Percentiles rank a stretch among this genome's conserved stretches.
Evolutionary conservation across 2,329 filamentous ascomycete genomes (phyloP).

Genomic region (Torrubiella hemipterigena): DNA sequence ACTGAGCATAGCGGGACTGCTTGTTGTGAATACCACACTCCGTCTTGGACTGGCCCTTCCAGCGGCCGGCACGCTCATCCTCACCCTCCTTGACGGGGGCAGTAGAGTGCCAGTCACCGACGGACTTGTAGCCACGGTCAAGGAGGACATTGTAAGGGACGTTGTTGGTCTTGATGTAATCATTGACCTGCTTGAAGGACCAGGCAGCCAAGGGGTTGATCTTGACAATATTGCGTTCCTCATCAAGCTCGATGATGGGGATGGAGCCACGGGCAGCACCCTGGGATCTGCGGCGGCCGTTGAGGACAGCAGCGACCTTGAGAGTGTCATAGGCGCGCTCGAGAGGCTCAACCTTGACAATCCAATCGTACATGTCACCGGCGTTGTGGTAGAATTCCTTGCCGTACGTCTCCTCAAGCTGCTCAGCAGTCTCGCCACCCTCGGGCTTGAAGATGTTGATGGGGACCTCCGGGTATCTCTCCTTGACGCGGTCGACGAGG

Average conservation of each 20-base stretch:
- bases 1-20: conserved; percentile 83
- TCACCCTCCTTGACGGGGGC: conserved; percentile 80
- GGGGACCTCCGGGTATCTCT: conserved; percentile 64
- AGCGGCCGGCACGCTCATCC: conserved; percentile 90
- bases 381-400: conserved; percentile 73
- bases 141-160: conserved; percentile 92
- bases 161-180: conserved; percentile 73
- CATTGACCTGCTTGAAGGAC: conserved; percentile 80
- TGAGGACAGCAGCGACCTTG: conserved; percentile 80
- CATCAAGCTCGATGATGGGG: conserved; percentile 82
- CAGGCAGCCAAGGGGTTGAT: conserved; percentile 95
- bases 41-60: conserved; percentile 93
- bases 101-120: conserved; percentile 98
- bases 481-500: conserved; percentile 61
- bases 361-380: conserved; percentile 87
- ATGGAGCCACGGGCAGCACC: conserved; percentile 85
- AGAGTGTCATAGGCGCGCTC: conserved; percentile 83
- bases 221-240: conserved; percentile 83
- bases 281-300: conserved; percentile 82
- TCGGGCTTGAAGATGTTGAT: conserved; percentile 86
- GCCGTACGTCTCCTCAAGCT: conserved; percentile 78
- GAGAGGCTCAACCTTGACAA: conserved; percentile 94
- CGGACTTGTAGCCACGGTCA: conserved; percentile 91
- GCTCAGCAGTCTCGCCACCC: conserved; percentile 55
- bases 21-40: conserved; percentile 99